Base-by-base conservation (phyloP, 208 protist genomes). In the Leishmania tarentolae region DNA sequence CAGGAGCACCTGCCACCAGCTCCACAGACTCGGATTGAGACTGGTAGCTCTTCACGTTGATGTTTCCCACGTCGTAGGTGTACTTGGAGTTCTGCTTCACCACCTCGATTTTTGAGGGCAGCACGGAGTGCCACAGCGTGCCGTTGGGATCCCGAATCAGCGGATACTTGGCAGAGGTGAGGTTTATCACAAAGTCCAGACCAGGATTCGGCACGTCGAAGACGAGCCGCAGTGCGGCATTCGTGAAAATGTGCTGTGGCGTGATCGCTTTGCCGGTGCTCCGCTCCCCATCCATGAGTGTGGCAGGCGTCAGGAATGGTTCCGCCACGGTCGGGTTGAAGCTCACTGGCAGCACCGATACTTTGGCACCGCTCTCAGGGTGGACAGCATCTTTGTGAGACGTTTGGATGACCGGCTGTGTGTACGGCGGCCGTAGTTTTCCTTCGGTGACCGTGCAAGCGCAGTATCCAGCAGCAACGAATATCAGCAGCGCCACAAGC, bases 161-260 rank as follows among this genome's bases (percentile, higher is more conserved):
- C 1, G 81, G 76, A 52, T 76, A 80, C 56, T 52, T 44, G 57
- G 24, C 81, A 17, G 81, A 80, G 31, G 76, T 80, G 57, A 84
- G 47, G 31, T 84, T 80, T 44, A 84, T 69, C 59, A 80, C 76
- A 56, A 84, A 84, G 69, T 84, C 81, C 57, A 84, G 70, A 15
- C 81, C 81, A 4, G 81, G 76, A 40, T 84, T 84, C 31, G 76
- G 81, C 56, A 84, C 81, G 68, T 84, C 81, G 53, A 84, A 84
- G 31, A 77, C 59, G 24, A 84, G 70, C 24, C 74, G 78, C 75
- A 84, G 28, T 24, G 40, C 56, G 35, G 76, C 76, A 21, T 47
- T 75, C 35, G 75, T 63, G 69, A 80, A 84, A 59, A 84, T 17
- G 50, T 70, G 76, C 24, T 57, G 68, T 44, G 71, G 70, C 28